Base-by-base conservation (phyloP, 1,284 basidiomycete genomes). In the Fistulina hepatica region DNA sequence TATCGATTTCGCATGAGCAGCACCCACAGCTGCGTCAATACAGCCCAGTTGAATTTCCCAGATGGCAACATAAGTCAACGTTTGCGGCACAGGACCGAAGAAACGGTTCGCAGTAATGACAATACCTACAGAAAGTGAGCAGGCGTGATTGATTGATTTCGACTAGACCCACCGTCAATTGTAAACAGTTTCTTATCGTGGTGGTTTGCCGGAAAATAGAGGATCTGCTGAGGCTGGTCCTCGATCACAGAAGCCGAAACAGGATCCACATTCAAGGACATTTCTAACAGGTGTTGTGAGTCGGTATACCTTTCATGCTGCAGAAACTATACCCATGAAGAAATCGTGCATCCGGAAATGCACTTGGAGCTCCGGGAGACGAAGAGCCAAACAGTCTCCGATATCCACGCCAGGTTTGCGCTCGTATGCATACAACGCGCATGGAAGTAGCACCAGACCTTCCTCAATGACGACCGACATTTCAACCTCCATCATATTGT, bases 21-120 rank as follows among this genome's bases (percentile, higher is more conserved):
- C 71, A 2, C 78, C 72, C 10, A 83, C 48, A 24, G 69, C 56
- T 0, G 68, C 69, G 44, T 75, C 76, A 30, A 89, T 52, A 27
- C 67, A 56, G 2, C 84, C 83, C 17, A 89, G 31, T 15, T 61
- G 60, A 31, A 91, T 71, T 50, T 92, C 86, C 92, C 91, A 95
- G 5, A 93, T 71, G 52, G 90, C 94, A 6, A 92, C 64, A 52
- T 95, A 95, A 1, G 89, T 81, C 1, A 81, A 62, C 0, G 81
- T 84, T n/a, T 72, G 69, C 2, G 91, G 91, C 41, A 78, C 76
- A 8, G 86, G 84, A 4, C 91, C 91, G 51, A 94, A 92, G 10
- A 95, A 60, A 23, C 91, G 75, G 53, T 93, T 77, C 1, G 85
- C 81, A 17, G 75, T 74, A 40, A 95, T 73, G 42, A 84, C 75